Evolutionary conservation across 306 rosid genomes (phyloP), one percentile per base, ranked within the genome.

Genomic region (Acacia melanoxylon): DNA sequence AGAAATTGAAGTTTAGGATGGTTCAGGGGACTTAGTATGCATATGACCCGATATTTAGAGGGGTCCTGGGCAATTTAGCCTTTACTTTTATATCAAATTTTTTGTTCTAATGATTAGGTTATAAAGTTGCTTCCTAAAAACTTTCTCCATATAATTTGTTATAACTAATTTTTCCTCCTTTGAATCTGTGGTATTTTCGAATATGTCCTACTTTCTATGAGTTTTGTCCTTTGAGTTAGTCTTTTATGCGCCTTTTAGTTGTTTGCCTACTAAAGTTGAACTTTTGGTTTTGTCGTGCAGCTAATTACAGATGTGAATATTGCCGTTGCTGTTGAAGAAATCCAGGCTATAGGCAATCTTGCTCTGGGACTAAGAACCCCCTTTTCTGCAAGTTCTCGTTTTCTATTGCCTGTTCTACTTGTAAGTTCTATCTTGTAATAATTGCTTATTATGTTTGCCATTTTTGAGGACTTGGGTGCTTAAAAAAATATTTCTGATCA

Each of bases 321-420:
- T 54, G 99, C 99, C 71, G 99, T 96, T 84, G 98, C 99, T 71
- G 98, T 96, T 88, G 99, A 96, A 88, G 97, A 98, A 63, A 78
- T 96, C 82, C 99, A 94, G 93, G 99, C 99, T 81, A 80, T 96
- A 83, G 97, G 99, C 83, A 96, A 94, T 83, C 98, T 96, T 87
- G 95, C 98, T 74, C 86, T 90, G 77, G 99, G 99, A 62, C 86
- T 96, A 78, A 89, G 99, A 80, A 89, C 93, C 48, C 83, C 94
- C 80, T 96, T 96, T 87, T 94, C 99, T 78, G 97, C 88, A 11
- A 94, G 99, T 87, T 96, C 97, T 63, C 97, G 99, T 72, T 96
- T 96, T 79, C 58, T 96, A 83, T 88, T 96, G 90, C 98, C 99
- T 71, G 89, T 93, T 78, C 87, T 96, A 81, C 99, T 96, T 86